Evolutionary conservation across 352 stramenopile species (phyloP).

Genomic region (Globisporangium yorkense): DNA sequence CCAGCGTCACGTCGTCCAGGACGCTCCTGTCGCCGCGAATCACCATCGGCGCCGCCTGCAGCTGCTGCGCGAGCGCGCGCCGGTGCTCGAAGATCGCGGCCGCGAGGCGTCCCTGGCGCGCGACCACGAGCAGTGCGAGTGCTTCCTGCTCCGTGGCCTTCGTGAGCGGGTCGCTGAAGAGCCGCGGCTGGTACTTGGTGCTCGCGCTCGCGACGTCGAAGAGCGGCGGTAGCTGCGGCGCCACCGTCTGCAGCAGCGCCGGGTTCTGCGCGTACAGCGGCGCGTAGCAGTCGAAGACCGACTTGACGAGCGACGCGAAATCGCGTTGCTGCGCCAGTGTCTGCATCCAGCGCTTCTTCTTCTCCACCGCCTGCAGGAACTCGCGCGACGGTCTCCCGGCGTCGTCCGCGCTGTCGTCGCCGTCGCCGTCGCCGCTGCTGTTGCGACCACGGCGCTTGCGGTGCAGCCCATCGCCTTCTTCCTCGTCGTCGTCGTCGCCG

Average conservation of each 20-base stretch:
- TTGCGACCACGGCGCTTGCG: slow-evolving; percentile 6
- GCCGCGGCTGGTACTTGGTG: slow-evolving; percentile 44
- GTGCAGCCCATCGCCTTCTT: neutral
- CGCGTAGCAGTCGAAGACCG: slow-evolving; percentile 56
- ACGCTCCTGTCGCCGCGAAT: slow-evolving; percentile 24
- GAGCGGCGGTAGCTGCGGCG: slow-evolving; percentile 5
- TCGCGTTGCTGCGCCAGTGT: slow-evolving; percentile 29
- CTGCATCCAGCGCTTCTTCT: slow-evolving; percentile 64
- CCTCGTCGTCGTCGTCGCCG: slow-evolving; percentile 1
- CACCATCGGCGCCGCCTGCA: slow-evolving; percentile 13
- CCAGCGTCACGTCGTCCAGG: slow-evolving; percentile 30
- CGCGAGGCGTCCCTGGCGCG: slow-evolving; percentile 24
- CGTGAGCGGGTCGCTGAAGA: slow-evolving; percentile 52
- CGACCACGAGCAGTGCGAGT: slow-evolving; percentile 43
- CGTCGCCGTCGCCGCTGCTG: slow-evolving; percentile 8
- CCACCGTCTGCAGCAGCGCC: slow-evolving; percentile 2
- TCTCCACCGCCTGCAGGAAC: slow-evolving; percentile 50
- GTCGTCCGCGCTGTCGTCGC: slow-evolving; percentile 11
- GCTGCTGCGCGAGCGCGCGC: slow-evolving; percentile 24
- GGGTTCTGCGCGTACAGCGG: slow-evolving; percentile 39
- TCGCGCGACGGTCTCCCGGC: slow-evolving; percentile 20
- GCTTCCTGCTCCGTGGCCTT: slow-evolving; percentile 63
- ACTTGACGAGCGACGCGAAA: slow-evolving; percentile 35
- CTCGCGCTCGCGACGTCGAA: slow-evolving; percentile 19
- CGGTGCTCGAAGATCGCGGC: slow-evolving; percentile 49